Evolutionary conservation across 2,329 filamentous ascomycete genomes (phyloP), one percentile per base, ranked within the genome.

Genomic region (Aphanocladium album): DNA sequence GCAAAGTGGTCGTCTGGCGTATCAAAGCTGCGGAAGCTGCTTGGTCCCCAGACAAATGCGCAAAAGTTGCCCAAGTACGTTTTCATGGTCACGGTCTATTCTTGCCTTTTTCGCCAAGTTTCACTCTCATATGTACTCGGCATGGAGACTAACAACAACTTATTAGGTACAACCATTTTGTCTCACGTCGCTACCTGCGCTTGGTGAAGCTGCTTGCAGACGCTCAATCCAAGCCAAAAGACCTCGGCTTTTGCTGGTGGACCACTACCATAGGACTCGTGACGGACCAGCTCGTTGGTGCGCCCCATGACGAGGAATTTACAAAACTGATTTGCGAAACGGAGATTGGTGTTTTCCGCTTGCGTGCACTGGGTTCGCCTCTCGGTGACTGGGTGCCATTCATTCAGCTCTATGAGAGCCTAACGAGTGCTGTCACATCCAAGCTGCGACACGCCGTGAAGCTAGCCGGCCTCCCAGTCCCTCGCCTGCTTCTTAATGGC

Each of bases 231-330:
- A 55, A 25, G 14, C 52, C 52, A 14, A n/a, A 45, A 30, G 52
- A 55, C 52, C 19, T 55, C 7, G 52, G 52, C 8, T 55, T 25
- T 21, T 55, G 52, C 52, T 55, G 52, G 52, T 55, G 52, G 52
- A 39, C 52, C 14, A 55, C 37, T 6, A 45, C 52, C 14, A 23
- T 55, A 14, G 52, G 52, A 12, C n/a, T 55, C 52, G 52, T 55
- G 23, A 55, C 52, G 5, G 52, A 55, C n/a, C 52, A 55, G 35
- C 35, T 55, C 6, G 52, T 55, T 1, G 52, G 52, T 35, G 23
- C 41, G 3, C 19, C 5, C 1, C 52, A 55, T 27, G 37, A 55
- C 12, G 52, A 55, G 5, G 37, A 27, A 35, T 55, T 55, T 45
- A 33, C 33, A 11, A 41, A 33, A 12, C 14, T 45, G 19, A 25